phyloP scores from a whole-genome alignment of 257 asterid genomes.

The Ilex asprella region DNA sequence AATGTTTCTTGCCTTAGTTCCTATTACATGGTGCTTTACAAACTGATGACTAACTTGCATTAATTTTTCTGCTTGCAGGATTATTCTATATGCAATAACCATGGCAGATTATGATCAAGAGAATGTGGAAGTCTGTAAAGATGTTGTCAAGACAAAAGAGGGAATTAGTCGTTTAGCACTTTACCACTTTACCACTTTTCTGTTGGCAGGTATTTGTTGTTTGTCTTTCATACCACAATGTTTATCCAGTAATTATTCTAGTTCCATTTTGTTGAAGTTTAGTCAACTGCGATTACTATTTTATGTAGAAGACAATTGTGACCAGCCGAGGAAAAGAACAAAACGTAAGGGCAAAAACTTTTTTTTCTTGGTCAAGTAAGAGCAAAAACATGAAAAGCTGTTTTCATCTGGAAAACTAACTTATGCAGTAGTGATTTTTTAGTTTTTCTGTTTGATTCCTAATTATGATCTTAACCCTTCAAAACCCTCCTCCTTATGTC shows the following conservation, averaged over 20 bases:
- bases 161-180: conserved; percentile 64
- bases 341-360: no score
- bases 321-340: background rate
- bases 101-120: conserved; percentile 78
- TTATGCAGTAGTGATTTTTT: no score
- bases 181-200: conserved; percentile 79
- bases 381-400: no score
- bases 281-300: background rate
- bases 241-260: conserved; percentile 6
- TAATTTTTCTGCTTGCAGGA: conserved; percentile 34
- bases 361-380: no score
- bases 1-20: no score
- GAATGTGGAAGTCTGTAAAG: conserved; percentile 34
- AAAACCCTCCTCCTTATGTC: no score
- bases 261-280: background rate
- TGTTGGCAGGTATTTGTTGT: conserved; percentile 66
- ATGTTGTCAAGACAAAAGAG: conserved; percentile 55
- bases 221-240: conserved; percentile 2
- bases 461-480: no score
- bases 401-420: no score
- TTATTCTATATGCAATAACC: conserved; percentile 68
- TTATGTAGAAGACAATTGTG: background rate
- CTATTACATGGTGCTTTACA: no score
- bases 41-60: no score
- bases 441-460: no score